Percentiles rank a stretch among this genome's conserved stretches.
Evolutionary conservation across 2,329 filamentous ascomycete genomes (phyloP).

Genomic region (Harringtonia lauricola): DNA sequence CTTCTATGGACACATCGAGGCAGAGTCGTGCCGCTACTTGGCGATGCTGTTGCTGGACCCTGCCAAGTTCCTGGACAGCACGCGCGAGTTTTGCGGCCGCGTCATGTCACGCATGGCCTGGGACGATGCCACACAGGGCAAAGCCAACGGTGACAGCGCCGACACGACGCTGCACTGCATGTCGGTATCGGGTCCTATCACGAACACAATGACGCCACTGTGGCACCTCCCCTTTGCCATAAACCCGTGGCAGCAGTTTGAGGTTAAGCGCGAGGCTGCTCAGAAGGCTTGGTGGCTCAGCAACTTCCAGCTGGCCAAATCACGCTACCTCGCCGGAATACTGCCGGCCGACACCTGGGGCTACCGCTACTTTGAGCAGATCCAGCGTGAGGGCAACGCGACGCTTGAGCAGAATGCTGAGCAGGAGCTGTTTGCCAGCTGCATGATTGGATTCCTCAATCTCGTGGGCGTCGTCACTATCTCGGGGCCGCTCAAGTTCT

Average conservation of each 20-base stretch:
- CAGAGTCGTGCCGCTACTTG: constrained; percentile 32
- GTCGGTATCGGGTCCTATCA: constrained; percentile 39
- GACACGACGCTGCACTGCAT: constrained; percentile 36
- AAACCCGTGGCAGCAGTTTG: constrained; percentile 37
- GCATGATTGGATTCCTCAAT: constrained; percentile 40
- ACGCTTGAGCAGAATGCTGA: constrained; percentile 27
- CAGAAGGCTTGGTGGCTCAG: constrained; percentile 35
- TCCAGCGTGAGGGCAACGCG: constrained; percentile 27
- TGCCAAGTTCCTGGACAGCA: constrained; percentile 30
- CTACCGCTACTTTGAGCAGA: constrained; percentile 34
- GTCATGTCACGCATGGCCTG: constrained; percentile 38
- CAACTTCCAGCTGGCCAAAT: constrained; percentile 28
- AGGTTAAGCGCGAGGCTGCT: constrained; percentile 29
- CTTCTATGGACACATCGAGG: constrained; percentile 38
- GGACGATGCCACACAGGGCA: constrained; percentile 36
- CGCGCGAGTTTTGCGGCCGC: constrained; percentile 36
- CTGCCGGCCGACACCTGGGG: constrained; percentile 35
- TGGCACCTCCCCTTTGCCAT: constrained; percentile 31
- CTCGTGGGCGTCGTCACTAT: constrained; percentile 40
- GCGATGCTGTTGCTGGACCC: constrained; percentile 35
- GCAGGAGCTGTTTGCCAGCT: constrained; percentile 34
- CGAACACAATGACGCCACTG: constrained; percentile 37
- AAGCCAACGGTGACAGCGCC: constrained; percentile 32
- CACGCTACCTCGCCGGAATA: constrained; percentile 26
- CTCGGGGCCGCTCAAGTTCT: constrained; percentile 37